A percentile compares a stretch with the other conserved stretches of the same genome.
Conservation (phyloP, 169 alveolate species). For the Plasmodium fragile region DNA sequence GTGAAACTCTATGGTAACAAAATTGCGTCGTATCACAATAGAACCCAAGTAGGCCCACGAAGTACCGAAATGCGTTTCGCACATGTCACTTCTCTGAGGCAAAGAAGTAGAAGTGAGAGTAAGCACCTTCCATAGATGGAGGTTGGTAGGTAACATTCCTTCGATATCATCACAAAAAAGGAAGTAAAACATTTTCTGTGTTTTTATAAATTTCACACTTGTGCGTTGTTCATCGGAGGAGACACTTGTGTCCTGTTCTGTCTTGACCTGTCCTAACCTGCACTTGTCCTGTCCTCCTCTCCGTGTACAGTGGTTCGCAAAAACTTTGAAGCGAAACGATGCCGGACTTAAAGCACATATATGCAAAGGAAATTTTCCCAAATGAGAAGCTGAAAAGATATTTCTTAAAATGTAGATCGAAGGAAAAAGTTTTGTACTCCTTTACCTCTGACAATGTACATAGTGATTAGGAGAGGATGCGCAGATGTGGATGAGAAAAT, state of each 20-base stretch:
- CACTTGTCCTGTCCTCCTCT: background rate
- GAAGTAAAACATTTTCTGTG: background rate
- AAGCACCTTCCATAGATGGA: background rate
- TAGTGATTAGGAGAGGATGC: background rate
- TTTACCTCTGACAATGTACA: conserved; percentile 69
- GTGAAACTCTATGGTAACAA: background rate
- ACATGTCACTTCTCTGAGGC: background rate
- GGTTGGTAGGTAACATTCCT: background rate
- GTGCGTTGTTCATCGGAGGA: background rate
- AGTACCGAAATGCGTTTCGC: background rate
- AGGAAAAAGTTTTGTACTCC: conserved; percentile 64
- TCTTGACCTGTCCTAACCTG: no score
- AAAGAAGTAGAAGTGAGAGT: background rate
- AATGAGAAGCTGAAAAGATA: conserved; percentile 45
- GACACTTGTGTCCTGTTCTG: background rate
- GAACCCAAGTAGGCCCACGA: background rate
- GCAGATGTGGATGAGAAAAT: background rate
- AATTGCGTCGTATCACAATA: background rate
- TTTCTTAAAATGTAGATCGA: conserved; percentile 70
- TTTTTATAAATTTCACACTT: background rate
- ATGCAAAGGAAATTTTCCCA: conserved; percentile 43
- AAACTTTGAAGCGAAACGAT: background rate
- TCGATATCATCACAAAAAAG: background rate
- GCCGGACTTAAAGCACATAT: conserved; percentile 50
- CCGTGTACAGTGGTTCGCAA: background rate